Conservation (phyloP, 2,329 filamentous ascomycete species). For the Colletotrichum siamense region DNA sequence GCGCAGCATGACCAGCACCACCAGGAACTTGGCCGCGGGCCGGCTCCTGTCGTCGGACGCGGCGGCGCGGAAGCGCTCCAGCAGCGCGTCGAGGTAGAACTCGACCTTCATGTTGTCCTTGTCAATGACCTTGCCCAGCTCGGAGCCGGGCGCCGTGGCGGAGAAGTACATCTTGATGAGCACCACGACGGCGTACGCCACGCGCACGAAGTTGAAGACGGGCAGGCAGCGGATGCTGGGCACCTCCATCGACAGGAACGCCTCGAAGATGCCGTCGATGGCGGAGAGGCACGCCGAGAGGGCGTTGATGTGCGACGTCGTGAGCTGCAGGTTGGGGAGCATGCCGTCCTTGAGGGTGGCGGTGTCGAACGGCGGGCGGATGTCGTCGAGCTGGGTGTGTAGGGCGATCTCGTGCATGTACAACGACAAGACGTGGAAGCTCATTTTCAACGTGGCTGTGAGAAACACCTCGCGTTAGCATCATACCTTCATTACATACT, state of each 20-base stretch:
- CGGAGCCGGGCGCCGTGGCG: conserved; percentile 66
- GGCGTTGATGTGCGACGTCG: conserved; percentile 68
- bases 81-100: conserved; percentile 72
- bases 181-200: conserved; percentile 74
- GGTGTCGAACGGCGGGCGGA: conserved; percentile 51
- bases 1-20: conserved; percentile 73
- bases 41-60: conserved; percentile 69
- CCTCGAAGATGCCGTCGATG: conserved; percentile 70
- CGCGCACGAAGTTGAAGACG: conserved; percentile 73
- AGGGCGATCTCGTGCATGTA: conserved; percentile 81
- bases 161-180: conserved; percentile 78
- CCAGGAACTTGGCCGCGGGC: conserved; percentile 72
- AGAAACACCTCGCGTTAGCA: conserved; percentile 15
- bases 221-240: conserved; percentile 67
- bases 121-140: conserved; percentile 73
- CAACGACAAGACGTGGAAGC: conserved; percentile 69
- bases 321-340: conserved; percentile 44
- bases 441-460: conserved; percentile 66
- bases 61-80: conserved; percentile 69
- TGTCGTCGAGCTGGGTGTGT: conserved; percentile 65
- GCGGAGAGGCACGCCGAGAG: conserved; percentile 71
- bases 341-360: conserved; percentile 49
- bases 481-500: too few species aligned
- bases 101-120: conserved; percentile 69
- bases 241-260: conserved; percentile 67